Percentiles rank a stretch among this genome's conserved stretches.
phyloP scores from a whole-genome alignment of 805 yeast genomes.

The Kazachstania africana region DNA sequence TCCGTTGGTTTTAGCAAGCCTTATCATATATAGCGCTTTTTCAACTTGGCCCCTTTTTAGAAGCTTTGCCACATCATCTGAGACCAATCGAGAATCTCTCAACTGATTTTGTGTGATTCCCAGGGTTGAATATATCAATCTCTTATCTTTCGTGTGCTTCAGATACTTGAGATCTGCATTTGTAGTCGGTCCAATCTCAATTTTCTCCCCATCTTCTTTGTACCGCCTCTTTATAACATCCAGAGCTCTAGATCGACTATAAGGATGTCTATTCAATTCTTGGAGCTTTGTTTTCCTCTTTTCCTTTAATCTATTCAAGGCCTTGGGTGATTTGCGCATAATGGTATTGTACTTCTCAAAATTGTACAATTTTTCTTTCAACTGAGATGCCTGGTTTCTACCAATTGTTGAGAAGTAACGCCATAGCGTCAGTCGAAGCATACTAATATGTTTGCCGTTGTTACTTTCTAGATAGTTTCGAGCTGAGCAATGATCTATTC shows the following conservation, averaged over 20 bases:
- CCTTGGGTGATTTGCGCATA: conserved; percentile 12
- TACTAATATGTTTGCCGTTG: no score
- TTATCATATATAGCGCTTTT: conserved; percentile 43
- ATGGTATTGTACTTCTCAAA: conserved; percentile 8
- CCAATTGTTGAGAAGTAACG: conserved; percentile 1
- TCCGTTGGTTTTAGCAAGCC: conserved; percentile 38
- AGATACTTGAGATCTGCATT: conserved; percentile 25
- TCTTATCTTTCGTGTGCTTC: conserved; percentile 28
- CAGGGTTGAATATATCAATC: conserved; percentile 40
- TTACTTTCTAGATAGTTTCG: no score
- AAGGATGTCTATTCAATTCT: conserved; percentile 16
- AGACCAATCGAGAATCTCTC: conserved; percentile 45
- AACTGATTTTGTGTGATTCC: conserved; percentile 51
- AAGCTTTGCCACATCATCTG: conserved; percentile 41
- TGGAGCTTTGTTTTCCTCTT: conserved; percentile 11
- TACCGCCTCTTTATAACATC: conserved; percentile 13
- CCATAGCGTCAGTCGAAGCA: neutral
- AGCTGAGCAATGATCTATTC: no score
- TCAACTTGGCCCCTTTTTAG: conserved; percentile 36
- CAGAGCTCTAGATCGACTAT: conserved; percentile 19
- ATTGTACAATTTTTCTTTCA: conserved; percentile 11
- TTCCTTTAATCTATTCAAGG: conserved; percentile 8
- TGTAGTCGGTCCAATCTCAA: conserved; percentile 28
- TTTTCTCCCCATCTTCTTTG: neutral
- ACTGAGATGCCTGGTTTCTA: conserved; percentile 5